These are phyloP conservation scores for Kurtzmaniella fragi DNA, from an alignment of 805 yeast species.

Conservation along the genomic window DNA sequence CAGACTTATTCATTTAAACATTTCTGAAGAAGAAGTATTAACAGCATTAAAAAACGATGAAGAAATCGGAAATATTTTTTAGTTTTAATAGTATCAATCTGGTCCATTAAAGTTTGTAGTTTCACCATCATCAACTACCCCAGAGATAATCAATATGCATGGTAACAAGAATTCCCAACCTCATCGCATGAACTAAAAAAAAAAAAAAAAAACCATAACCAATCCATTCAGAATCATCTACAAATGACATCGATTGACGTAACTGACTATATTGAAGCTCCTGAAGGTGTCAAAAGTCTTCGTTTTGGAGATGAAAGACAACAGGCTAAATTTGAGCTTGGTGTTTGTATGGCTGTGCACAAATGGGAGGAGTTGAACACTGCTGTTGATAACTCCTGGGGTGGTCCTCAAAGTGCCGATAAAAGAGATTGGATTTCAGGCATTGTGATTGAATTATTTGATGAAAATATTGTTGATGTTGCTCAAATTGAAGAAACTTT, in stretches of 20 bases:
- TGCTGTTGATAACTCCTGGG: constrained; percentile 93
- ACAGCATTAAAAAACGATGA: constrained; percentile 56
- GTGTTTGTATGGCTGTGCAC: constrained; percentile 86
- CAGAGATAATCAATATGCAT: too few relatives aligned
- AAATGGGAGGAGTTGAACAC: constrained; percentile 83
- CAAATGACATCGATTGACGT: constrained; percentile 36
- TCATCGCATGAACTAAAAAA: too few relatives aligned
- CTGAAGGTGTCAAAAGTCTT: constrained; percentile 32
- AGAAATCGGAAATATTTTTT: constrained; percentile 8
- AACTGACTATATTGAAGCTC: constrained; percentile 52
- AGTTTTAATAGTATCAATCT: too few relatives aligned
- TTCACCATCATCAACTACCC: too few relatives aligned
- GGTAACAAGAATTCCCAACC: too few relatives aligned
- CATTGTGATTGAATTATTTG: constrained; percentile 72
- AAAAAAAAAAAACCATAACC: too few relatives aligned
- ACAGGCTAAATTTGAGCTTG: constrained; percentile 86
- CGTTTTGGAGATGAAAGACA: constrained; percentile 54
- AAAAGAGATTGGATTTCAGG: constrained; percentile 95
- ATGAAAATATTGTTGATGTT: constrained; percentile 63
- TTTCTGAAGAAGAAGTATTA: constrained; percentile 66
- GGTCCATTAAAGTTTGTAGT: too few relatives aligned
- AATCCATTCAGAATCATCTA: too few relatives aligned
- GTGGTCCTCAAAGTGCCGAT: constrained; percentile 86
- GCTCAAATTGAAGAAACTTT: constrained; percentile 80
- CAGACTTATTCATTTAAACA: constrained; percentile 56